Evolutionary conservation across 257 asterid species (phyloP).

Genomic region (Scutellaria minor): DNA sequence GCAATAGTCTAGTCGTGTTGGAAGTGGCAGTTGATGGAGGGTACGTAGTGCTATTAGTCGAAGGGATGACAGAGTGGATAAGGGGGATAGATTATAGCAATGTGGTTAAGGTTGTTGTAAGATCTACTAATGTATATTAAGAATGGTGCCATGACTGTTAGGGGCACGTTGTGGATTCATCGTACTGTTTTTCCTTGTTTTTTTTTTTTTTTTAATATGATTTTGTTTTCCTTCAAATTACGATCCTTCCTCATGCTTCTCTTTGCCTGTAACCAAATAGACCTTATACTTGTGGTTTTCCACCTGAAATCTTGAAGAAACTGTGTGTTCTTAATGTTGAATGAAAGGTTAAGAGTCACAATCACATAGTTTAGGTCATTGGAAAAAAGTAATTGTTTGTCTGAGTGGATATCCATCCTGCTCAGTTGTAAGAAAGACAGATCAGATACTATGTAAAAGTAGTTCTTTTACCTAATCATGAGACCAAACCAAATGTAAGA

Average conservation of each 20-base stretch:
- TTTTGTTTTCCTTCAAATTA: background rate
- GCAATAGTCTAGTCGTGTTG: background rate
- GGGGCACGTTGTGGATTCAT: constrained; percentile 29
- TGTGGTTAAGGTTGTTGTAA: constrained; percentile 16
- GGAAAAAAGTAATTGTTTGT: background rate
- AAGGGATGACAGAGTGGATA: constrained; percentile 15
- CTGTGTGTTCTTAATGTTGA: background rate
- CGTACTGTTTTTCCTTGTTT: constrained; percentile 13
- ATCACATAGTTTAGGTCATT: constrained; percentile 9
- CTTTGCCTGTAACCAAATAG: background rate
- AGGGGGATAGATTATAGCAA: background rate
- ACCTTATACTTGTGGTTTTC: too few relatives aligned
- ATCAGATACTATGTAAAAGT: background rate
- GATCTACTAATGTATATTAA: constrained; percentile 31
- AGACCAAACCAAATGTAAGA: constrained; percentile 10
- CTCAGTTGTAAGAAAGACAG: background rate
- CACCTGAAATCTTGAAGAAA: background rate
- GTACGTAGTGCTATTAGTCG: background rate
- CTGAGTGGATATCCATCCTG: constrained; percentile 29
- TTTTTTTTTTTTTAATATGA: constrained; percentile 6
- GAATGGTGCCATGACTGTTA: constrained; percentile 22
- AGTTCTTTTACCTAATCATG: background rate
- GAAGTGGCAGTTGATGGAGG: constrained; percentile 5
- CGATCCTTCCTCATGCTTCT: background rate
- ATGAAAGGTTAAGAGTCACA: background rate